A percentile compares a stretch with the other conserved stretches of the same genome.
phyloP scores from a whole-genome alignment of 2,329 filamentous ascomycete genomes.

The Alternaria dauci region DNA sequence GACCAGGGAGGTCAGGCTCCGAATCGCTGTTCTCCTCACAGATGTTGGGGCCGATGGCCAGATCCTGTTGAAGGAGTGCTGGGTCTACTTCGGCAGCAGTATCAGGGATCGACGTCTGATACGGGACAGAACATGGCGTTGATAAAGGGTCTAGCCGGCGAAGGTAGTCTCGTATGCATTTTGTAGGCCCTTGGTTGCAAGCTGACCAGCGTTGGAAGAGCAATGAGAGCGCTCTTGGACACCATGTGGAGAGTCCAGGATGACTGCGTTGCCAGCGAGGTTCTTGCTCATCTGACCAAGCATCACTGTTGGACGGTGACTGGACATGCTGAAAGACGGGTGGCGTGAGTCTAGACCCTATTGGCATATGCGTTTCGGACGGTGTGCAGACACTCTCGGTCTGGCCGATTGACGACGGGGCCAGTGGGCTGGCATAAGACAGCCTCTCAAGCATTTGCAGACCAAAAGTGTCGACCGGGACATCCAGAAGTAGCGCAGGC shows the following conservation, averaged over 20 bases:
- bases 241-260: slow-evolving; percentile 4
- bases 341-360: neutral
- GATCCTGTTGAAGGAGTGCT: neutral
- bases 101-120: neutral
- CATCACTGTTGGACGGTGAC: neutral
- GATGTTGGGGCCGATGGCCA: too few relatives aligned
- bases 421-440: slow-evolving; percentile 19
- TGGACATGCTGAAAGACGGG: slow-evolving; percentile 1
- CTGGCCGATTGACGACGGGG: slow-evolving; percentile 22
- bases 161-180: neutral
- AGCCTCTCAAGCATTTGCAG: slow-evolving; percentile 22
- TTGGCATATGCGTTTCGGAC: slow-evolving; percentile 6
- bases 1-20: neutral
- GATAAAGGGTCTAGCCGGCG: neutral
- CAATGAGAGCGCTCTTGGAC: slow-evolving; percentile 2
- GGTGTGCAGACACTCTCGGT: slow-evolving; percentile 25
- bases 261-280: slow-evolving; percentile 9
- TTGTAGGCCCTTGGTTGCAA: neutral
- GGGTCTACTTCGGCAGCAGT: neutral
- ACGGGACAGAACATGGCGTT: neutral
- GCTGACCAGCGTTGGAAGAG: neutral
- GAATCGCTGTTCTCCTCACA: slow-evolving; percentile 1
- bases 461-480: slow-evolving; percentile 16
- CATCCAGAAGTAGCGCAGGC: slow-evolving; percentile 5
- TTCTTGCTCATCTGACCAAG: slow-evolving; percentile 2